phyloP scores from a whole-genome alignment of 2,329 filamentous ascomycete genomes.

The Didymella lethalis region DNA sequence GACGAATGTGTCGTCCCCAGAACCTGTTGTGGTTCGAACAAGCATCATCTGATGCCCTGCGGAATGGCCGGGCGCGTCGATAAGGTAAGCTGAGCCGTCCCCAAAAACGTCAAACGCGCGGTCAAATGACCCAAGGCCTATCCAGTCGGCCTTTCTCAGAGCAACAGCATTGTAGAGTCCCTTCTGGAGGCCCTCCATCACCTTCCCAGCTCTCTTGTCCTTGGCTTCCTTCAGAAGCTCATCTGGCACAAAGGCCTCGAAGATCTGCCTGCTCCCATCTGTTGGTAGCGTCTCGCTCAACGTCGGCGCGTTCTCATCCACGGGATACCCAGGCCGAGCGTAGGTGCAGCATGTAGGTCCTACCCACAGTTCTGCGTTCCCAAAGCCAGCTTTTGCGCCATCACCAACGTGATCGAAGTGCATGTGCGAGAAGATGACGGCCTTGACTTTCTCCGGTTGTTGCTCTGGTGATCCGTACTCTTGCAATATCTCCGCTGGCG shows the following conservation, averaged over 20 bases:
- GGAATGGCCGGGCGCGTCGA: conserved; percentile 62
- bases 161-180: conserved; percentile 42
- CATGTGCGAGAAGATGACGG: conserved; percentile 51
- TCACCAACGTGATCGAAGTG: conserved; percentile 55
- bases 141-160: conserved; percentile 43
- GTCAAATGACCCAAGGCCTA: conserved; percentile 54
- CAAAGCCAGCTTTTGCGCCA: conserved; percentile 48
- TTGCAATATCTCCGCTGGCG: conserved; percentile 39
- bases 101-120: conserved; percentile 58
- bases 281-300: conserved; percentile 54
- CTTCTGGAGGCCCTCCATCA: conserved; percentile 31
- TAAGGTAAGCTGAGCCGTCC: conserved; percentile 58
- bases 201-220: conserved; percentile 39
- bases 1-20: conserved; percentile 34
- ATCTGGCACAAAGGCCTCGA: conserved; percentile 40
- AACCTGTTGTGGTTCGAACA: conserved; percentile 28
- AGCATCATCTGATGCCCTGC: conserved; percentile 60
- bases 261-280: conserved; percentile 55
- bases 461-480: conserved; percentile 38
- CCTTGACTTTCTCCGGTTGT: conserved; percentile 52
- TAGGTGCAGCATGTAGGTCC: conserved; percentile 47
- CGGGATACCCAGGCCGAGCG: conserved; percentile 43
- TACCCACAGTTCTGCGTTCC: conserved; percentile 50
- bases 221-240: conserved; percentile 36
- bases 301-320: conserved; percentile 35